Evolutionary conservation across 176 grass and related monocot species (phyloP), one percentile per base, ranked within the genome.

Genomic region (Saccharum spontaneum): DNA sequence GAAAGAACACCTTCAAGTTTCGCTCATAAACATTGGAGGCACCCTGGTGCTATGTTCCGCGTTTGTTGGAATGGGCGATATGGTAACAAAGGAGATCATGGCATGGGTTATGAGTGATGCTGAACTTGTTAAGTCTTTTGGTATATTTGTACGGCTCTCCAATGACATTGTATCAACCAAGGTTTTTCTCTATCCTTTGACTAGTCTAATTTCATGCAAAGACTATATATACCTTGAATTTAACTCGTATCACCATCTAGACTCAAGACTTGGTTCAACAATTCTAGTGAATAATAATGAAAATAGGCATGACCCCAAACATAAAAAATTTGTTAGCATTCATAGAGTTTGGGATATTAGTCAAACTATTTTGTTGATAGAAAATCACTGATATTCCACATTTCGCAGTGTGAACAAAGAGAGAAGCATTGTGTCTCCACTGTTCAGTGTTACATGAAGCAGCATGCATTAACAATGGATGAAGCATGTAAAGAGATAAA

Each of bases 101-200:
- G 16, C 76, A 26, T 87, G 78, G 78, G 14, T 68, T 68, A 57
- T 82, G 61, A 81, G 61, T 44, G 55, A 81, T 68, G 70, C 70
- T 24, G 34, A 54, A 34, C 57, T 82, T 26, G 65, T 87, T 17
- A 74, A 80, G 77, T 54, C 77, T 7, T 73, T 80, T 16, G 77
- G 71, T 66, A 80, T 30, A 31, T 86, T 80, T 41, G 59, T 74
- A 10, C 69, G 85, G 8, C 48, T 86, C 85, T 73, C 85, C 43
- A 86, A 86, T 86, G 85, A 86, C 26, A 80, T 86, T 31, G 85
- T 74, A 28, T 86, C 85, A 30, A 86, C 22, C 14, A 48, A 86
- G 85, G 77, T 86, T 3, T 0, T 38, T 67, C 41, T 73, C 77
- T 41, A 41, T 52, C 40, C 64, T 52, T 41, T 39, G 8, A 8